phyloP scores from a whole-genome alignment of 2,329 filamentous ascomycete species.

The Raffaelea albimanens region DNA sequence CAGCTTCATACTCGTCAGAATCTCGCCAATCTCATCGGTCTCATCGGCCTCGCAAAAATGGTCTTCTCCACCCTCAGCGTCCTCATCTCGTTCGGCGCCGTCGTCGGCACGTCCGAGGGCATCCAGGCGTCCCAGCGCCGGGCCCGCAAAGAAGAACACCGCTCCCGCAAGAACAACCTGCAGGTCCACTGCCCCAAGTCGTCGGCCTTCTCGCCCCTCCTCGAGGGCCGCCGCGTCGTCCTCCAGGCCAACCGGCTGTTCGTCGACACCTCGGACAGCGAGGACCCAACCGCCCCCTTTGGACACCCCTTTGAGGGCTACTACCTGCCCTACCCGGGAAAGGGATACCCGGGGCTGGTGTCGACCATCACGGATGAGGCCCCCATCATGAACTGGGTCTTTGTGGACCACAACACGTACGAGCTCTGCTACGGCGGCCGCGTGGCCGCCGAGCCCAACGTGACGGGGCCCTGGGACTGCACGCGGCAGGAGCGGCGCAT shows the following conservation, averaged over 20 bases:
- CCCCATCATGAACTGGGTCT: slow-evolving; percentile 43
- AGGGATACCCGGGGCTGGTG: slow-evolving; percentile 34
- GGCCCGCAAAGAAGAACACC: slow-evolving; percentile 34
- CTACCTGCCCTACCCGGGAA: slow-evolving; percentile 47
- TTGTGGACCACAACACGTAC: slow-evolving; percentile 33
- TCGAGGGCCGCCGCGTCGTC: slow-evolving; percentile 35
- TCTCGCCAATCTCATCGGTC: background rate
- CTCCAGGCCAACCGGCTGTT: slow-evolving; percentile 34
- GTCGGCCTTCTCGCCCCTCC: slow-evolving; percentile 29
- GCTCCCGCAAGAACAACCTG: slow-evolving; percentile 37
- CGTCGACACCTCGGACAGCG: slow-evolving; percentile 33
- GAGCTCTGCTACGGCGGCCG: slow-evolving; percentile 37
- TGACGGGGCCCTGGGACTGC: slow-evolving; percentile 41
- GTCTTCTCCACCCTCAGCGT: slow-evolving; percentile 20
- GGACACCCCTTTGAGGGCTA: slow-evolving; percentile 48
- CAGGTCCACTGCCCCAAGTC: slow-evolving; percentile 36
- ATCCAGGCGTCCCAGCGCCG: slow-evolving; percentile 37
- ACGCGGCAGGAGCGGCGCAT: slow-evolving; percentile 41
- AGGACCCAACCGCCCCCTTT: slow-evolving; percentile 17
- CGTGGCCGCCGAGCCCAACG: slow-evolving; percentile 29
- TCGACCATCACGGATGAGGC: slow-evolving; percentile 38
- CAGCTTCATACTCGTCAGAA: no score
- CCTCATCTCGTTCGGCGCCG: slow-evolving; percentile 30
- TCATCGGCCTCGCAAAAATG: background rate
- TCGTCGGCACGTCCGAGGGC: slow-evolving; percentile 35